These are phyloP conservation scores for Stagonosporopsis cucurbitacearum DNA, from an alignment of 2,329 filamentous ascomycete genomes.

Conservation along the genomic window DNA sequence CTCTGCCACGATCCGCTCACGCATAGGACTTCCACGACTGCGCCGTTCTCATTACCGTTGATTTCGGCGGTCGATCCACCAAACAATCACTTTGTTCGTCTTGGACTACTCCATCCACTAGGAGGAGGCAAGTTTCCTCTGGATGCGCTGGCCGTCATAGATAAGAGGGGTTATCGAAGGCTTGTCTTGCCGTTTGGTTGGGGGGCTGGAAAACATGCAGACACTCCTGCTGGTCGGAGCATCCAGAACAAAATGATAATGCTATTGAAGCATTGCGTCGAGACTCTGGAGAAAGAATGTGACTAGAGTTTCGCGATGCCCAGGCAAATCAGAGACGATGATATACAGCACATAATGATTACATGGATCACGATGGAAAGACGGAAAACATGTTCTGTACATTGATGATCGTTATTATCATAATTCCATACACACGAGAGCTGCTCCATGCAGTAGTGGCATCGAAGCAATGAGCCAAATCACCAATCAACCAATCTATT, in stretches of 20 bases:
- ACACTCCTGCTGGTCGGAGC: constrained; percentile 37
- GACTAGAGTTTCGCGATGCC: not conserved
- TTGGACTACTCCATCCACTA: constrained; percentile 54
- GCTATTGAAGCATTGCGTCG: constrained; percentile 36
- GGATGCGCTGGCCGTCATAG: constrained; percentile 54
- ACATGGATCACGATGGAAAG: not conserved
- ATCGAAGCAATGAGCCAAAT: not conserved
- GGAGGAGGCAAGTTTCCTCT: constrained; percentile 53
- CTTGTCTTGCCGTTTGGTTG: constrained; percentile 55
- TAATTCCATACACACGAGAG: constrained; percentile 18
- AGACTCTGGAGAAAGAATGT: constrained; percentile 29
- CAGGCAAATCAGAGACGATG: not conserved
- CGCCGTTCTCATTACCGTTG: constrained; percentile 39
- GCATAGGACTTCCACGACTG: constrained; percentile 34
- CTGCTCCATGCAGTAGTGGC: constrained; percentile 10
- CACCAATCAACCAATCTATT: constrained; percentile 55
- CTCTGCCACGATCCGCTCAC: constrained; percentile 44
- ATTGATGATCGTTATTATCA: constrained; percentile 22
- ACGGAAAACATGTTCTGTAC: constrained; percentile 3
- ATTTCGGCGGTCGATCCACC: constrained; percentile 41
- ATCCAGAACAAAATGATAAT: constrained; percentile 41
- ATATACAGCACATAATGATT: not conserved
- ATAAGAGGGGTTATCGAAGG: constrained; percentile 45
- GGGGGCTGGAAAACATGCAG: constrained; percentile 50
- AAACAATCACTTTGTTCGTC: constrained; percentile 47